A percentile compares a stretch with the other conserved stretches of the same genome.
Conservation (phyloP, 2,329 filamentous ascomycete genomes). For the Rhynchosporium secalis region DNA sequence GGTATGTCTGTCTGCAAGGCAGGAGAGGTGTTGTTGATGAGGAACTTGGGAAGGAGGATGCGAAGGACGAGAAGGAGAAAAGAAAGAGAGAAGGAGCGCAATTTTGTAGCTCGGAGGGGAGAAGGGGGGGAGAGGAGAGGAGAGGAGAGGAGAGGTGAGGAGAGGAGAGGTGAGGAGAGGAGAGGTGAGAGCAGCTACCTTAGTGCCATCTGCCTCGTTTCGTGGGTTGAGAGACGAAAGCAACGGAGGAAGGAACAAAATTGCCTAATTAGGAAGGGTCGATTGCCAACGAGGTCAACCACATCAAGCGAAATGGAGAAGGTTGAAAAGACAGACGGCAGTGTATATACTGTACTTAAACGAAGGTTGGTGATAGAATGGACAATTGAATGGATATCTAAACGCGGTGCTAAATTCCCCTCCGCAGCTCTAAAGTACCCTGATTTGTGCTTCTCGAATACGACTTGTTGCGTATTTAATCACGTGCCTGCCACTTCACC, state of each 20-base stretch:
- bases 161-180: not conserved
- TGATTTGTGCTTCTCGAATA: no score
- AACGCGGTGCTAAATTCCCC: no score
- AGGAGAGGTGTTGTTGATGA: conserved; percentile 19
- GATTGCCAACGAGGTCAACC: not conserved
- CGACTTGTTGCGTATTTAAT: no score
- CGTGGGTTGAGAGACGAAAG: no score
- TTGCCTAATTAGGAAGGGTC: conserved; percentile 2
- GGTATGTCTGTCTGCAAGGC: not conserved
- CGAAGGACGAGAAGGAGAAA: conserved; percentile 18
- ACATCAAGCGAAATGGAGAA: not conserved
- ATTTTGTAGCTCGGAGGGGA: not conserved
- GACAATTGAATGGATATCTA: no score
- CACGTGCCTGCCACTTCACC: no score
- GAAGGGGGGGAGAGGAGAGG: not conserved
- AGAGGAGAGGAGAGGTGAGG: no score
- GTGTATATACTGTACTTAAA: not conserved
- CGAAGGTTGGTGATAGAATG: no score
- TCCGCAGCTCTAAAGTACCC: no score
- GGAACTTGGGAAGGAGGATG: conserved; percentile 9
- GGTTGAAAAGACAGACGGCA: not conserved
- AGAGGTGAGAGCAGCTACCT: not conserved
- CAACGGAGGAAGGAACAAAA: not conserved
- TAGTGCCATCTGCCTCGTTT: no score
- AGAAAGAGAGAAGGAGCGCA: conserved; percentile 17